These are phyloP conservation scores for Leccinum imitatum DNA, from an alignment of 768 basidiomycete species.

Conservation along the genomic window DNA sequence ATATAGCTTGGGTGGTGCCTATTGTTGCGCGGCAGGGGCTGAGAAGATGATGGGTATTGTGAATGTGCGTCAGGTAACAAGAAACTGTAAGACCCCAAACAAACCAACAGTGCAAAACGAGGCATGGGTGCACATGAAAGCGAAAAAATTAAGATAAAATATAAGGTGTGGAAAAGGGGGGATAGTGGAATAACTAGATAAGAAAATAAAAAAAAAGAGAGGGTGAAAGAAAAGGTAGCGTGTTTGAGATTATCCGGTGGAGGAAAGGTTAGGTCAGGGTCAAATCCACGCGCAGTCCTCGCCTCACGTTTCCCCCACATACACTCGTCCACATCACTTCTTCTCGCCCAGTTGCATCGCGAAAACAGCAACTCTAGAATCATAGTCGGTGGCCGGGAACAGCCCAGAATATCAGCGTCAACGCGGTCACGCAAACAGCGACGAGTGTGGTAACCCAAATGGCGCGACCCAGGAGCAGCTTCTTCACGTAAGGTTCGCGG, in stretches of 20 bases:
- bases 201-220: constrained; percentile 27
- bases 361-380: constrained; percentile 5
- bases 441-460: constrained; percentile 89
- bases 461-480: constrained; percentile 84
- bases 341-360: constrained; percentile 6
- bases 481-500: constrained; percentile 91
- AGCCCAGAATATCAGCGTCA: constrained; percentile 93
- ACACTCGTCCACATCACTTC: constrained; percentile 12
- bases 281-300: constrained; percentile 18
- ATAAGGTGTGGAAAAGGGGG: constrained; percentile 20
- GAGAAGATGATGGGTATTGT: constrained; percentile 23
- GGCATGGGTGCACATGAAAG: constrained; percentile 19
- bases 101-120: constrained; percentile 19
- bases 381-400: constrained; percentile 92
- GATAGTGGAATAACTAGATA: constrained; percentile 30
- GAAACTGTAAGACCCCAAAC: constrained; percentile 17
- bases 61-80: constrained; percentile 24
- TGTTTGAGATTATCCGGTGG: constrained; percentile 22
- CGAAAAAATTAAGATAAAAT: constrained; percentile 28
- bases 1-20: constrained; percentile 22
- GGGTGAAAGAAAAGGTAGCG: constrained; percentile 20
- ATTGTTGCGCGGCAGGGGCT: constrained; percentile 20
- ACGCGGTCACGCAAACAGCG: constrained; percentile 67
- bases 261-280: constrained; percentile 17
- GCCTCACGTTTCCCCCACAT: constrained; percentile 5